phyloP scores from a whole-genome alignment of 345 rosid species.

The Eucalyptus brandiana region DNA sequence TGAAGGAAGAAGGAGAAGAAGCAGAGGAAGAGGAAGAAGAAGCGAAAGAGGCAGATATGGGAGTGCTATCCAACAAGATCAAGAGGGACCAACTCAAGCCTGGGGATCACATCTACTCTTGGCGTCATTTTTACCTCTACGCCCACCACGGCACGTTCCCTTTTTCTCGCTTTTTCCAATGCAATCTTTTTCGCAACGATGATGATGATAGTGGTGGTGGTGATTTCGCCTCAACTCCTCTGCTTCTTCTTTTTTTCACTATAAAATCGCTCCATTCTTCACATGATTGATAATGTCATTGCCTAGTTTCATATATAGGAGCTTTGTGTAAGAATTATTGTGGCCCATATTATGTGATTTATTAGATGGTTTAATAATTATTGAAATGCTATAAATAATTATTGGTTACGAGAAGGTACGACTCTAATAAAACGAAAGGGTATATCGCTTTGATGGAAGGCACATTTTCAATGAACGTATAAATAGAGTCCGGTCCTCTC shows the following conservation, averaged over 20 bases:
- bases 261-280: neutral
- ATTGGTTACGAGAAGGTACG: too few relatives aligned
- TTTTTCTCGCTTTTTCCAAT: neutral
- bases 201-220: neutral
- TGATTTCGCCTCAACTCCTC: neutral
- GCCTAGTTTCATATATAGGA: neutral
- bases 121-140: slow-evolving; percentile 57
- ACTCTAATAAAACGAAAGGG: too few relatives aligned
- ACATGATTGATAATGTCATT: neutral
- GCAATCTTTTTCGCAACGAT: neutral
- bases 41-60: too few relatives aligned
- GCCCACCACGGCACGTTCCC: slow-evolving; percentile 52
- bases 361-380: too few relatives aligned
- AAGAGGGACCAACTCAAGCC: slow-evolving; percentile 31
- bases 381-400: too few relatives aligned
- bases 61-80: slow-evolving; percentile 32
- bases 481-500: too few relatives aligned
- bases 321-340: too few relatives aligned
- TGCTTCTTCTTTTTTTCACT: neutral
- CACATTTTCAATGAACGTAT: too few relatives aligned
- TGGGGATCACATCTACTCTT: slow-evolving; percentile 82
- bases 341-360: too few relatives aligned
- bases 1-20: too few relatives aligned
- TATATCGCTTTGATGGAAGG: too few relatives aligned
- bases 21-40: too few relatives aligned